These are phyloP conservation scores for Stephania cephalantha DNA, from an alignment of 164 flowering plant genomes.

Conservation along the genomic window DNA sequence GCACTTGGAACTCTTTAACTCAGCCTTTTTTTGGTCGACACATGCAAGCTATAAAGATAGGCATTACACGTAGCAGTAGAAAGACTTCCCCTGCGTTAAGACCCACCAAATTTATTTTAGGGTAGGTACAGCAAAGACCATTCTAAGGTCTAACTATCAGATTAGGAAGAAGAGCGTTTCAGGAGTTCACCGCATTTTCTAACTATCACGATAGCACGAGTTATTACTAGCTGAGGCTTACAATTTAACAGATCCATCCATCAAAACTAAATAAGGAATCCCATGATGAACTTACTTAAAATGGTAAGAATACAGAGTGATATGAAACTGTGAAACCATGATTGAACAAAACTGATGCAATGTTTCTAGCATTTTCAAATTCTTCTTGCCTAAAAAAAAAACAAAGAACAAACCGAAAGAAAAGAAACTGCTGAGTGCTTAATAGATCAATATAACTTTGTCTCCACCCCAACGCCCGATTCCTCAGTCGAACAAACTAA, in stretches of 20 bases:
- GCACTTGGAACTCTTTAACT: too few relatives aligned
- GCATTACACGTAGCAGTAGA: too few relatives aligned
- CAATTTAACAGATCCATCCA: neutral
- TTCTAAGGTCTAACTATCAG: too few relatives aligned
- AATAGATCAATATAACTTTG: constrained; percentile 11
- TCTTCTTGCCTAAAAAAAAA: neutral
- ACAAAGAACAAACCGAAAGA: neutral
- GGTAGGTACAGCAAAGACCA: too few relatives aligned
- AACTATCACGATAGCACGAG: neutral
- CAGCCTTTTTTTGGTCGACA: too few relatives aligned
- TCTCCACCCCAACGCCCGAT: neutral
- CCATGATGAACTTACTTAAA: neutral
- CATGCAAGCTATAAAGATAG: too few relatives aligned
- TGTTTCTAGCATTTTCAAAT: neutral
- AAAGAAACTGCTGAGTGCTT: neutral
- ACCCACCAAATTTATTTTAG: too few relatives aligned
- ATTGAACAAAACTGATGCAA: neutral
- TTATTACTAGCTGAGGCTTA: neutral
- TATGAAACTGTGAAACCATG: neutral
- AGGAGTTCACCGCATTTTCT: too few relatives aligned
- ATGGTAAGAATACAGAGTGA: neutral
- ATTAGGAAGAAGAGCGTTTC: too few relatives aligned
- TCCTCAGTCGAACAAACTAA: constrained; percentile 42
- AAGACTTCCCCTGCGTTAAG: too few relatives aligned
- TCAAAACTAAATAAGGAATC: neutral